phyloP scores from a whole-genome alignment of 495 filamentous ascomycete genomes.

The Beverwykella pulmonaria region DNA sequence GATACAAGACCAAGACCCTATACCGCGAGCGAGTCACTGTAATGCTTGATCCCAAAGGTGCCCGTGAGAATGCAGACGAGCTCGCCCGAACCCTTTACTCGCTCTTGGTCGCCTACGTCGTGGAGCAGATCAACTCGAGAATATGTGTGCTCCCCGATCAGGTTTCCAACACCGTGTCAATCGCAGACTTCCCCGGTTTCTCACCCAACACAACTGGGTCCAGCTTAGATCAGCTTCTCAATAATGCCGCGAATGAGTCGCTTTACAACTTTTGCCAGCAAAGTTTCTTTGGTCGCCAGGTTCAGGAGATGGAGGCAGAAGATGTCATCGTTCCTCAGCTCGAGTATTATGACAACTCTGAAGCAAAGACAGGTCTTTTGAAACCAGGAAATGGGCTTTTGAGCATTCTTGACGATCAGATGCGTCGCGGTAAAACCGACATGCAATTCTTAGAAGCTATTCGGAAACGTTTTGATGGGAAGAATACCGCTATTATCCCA shows the following conservation, averaged over 20 bases:
- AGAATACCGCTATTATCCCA: constrained; percentile 85
- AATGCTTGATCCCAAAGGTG: constrained; percentile 91
- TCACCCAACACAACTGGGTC: constrained; percentile 81
- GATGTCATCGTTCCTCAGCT: constrained; percentile 86
- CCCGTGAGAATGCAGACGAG: constrained; percentile 88
- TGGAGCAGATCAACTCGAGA: constrained; percentile 88
- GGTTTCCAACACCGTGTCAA: constrained; percentile 88
- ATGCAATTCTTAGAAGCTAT: constrained; percentile 86
- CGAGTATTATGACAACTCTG: constrained; percentile 96
- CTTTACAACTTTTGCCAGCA: constrained; percentile 92
- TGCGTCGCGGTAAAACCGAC: constrained; percentile 81
- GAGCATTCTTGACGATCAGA: constrained; percentile 95
- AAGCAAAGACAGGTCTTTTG: constrained; percentile 84
- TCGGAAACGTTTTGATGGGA: constrained; percentile 88
- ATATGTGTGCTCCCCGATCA: constrained; percentile 86
- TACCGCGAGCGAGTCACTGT: constrained; percentile 93
- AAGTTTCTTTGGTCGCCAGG: constrained; percentile 92
- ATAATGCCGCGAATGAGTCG: constrained; percentile 88
- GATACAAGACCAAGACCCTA: constrained; percentile 94
- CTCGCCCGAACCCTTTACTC: constrained; percentile 91
- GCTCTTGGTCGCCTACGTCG: constrained; percentile 89
- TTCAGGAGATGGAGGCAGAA: constrained; percentile 87
- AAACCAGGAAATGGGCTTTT: constrained; percentile 91
- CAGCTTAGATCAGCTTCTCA: constrained; percentile 87
- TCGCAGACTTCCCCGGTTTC: constrained; percentile 96